A percentile compares a stretch with the other conserved stretches of the same genome.
Evolutionary conservation across 192 early-diverging fungal genomes (phyloP).

Genomic region (Glomus cerebriforme): DNA sequence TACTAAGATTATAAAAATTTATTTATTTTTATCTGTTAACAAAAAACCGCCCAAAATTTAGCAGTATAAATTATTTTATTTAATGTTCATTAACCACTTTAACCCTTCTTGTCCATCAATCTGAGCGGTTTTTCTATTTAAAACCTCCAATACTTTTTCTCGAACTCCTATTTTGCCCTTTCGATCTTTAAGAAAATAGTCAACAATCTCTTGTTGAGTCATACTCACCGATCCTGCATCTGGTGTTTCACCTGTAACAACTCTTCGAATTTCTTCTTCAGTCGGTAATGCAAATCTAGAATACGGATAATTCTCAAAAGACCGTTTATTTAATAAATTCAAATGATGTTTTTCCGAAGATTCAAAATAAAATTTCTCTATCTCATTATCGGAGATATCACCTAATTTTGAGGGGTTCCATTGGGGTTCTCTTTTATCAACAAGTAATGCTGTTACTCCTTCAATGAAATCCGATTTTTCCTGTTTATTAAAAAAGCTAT

Average conservation of each 20-base stretch:
- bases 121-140: slow-evolving; percentile 52
- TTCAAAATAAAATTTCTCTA: slow-evolving; percentile 62
- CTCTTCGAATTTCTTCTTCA: slow-evolving; percentile 62
- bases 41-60: no score
- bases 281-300: slow-evolving; percentile 62
- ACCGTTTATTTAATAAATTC: slow-evolving; percentile 42
- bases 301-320: slow-evolving; percentile 61
- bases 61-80: not conserved
- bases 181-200: slow-evolving; percentile 61
- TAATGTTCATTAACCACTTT: slow-evolving; percentile 37
- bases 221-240: slow-evolving; percentile 63
- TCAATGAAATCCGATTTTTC: slow-evolving; percentile 80
- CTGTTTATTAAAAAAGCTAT: slow-evolving; percentile 31
- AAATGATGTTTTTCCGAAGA: slow-evolving; percentile 33
- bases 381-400: slow-evolving; percentile 50
- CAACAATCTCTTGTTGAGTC: slow-evolving; percentile 56
- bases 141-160: slow-evolving; percentile 65
- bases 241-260: slow-evolving; percentile 66
- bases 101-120: slow-evolving; percentile 38
- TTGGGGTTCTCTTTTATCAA: slow-evolving; percentile 65
- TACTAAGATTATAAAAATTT: no score
- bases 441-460: slow-evolving; percentile 80
- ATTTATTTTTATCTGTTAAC: no score
- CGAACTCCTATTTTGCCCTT: slow-evolving; percentile 67
- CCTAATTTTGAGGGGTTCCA: slow-evolving; percentile 74